Conservation (phyloP, 306 rosid species). For the Betula pendula region DNA sequence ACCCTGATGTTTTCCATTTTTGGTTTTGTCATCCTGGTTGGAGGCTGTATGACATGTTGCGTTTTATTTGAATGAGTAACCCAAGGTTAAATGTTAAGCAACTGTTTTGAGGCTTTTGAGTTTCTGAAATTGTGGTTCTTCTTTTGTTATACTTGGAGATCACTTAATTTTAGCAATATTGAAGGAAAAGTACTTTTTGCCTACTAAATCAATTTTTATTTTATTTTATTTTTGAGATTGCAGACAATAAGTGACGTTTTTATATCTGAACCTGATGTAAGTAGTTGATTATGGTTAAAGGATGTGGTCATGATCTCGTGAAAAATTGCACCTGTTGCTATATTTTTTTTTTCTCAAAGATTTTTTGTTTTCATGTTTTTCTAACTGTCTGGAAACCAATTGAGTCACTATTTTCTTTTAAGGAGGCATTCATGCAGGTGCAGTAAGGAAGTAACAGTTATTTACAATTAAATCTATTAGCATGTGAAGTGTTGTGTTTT, state of each 20-base stretch:
- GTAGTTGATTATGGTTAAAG: background rate
- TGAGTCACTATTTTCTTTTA: no score
- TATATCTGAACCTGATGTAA: background rate
- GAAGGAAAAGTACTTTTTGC: no score
- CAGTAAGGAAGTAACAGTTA: background rate
- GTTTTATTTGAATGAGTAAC: no score
- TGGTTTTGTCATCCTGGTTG: background rate
- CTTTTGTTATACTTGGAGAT: background rate
- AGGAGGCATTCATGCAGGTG: no score
- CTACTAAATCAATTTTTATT: no score
- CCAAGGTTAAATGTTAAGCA: no score
- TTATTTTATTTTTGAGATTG: background rate
- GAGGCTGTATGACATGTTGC: background rate
- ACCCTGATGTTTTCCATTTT: background rate
- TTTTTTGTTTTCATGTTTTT: background rate
- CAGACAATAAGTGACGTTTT: background rate
- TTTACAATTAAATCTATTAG: background rate
- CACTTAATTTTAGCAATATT: no score
- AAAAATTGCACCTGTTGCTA: background rate
- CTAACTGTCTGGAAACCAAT: background rate
- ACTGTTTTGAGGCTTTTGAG: background rate
- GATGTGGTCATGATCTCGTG: background rate
- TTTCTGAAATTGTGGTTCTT: background rate
- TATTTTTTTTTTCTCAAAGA: background rate
- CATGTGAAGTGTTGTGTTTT: background rate